Percentiles rank a stretch among this genome's conserved stretches.
Evolutionary conservation across 768 basidiomycete genomes (phyloP).

Genomic region (Coprinopsis sp.): DNA sequence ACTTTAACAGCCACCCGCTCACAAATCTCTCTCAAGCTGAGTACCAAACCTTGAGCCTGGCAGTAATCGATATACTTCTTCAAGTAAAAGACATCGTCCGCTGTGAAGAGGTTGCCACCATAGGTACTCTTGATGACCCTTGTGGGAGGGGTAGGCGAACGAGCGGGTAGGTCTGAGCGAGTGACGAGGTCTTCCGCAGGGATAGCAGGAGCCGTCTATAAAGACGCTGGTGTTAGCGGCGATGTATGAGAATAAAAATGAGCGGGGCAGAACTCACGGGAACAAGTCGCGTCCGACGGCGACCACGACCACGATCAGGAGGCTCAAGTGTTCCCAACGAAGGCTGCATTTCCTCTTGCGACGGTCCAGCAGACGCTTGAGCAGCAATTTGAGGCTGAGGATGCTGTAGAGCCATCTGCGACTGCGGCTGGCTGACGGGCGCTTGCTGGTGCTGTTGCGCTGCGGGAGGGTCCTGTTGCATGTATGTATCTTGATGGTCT

Average conservation of each 20-base stretch:
- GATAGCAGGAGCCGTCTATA: constrained; percentile 56
- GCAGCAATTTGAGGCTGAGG: not conserved
- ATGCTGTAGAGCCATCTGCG: no score
- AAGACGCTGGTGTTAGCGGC: constrained; percentile 1
- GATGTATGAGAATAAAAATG: constrained; percentile 7
- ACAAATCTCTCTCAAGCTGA: constrained; percentile 80
- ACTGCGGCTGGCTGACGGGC: no score
- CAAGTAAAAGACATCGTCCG: constrained; percentile 77
- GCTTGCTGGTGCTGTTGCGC: constrained; percentile 19
- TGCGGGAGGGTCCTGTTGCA: constrained; percentile 41
- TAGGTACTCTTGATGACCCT: constrained; percentile 87
- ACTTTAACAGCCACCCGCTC: constrained; percentile 84
- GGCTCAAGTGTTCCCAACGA: constrained; percentile 7
- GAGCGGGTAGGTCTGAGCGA: constrained; percentile 61
- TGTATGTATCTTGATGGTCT: constrained; percentile 40
- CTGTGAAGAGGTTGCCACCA: constrained; percentile 82
- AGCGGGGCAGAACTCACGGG: constrained; percentile 33
- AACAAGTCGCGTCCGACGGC: constrained; percentile 64
- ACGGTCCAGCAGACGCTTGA: no score
- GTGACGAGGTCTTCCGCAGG: constrained; percentile 67
- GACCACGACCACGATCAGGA: constrained; percentile 51
- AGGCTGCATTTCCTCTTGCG: constrained; percentile 1
- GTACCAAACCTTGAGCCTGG: constrained; percentile 78
- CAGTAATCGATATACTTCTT: constrained; percentile 90
- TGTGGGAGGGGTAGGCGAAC: constrained; percentile 80